These are phyloP conservation scores for Nidula microcarpa DNA, from an alignment of 768 basidiomycete genomes.

Conservation along the genomic window DNA sequence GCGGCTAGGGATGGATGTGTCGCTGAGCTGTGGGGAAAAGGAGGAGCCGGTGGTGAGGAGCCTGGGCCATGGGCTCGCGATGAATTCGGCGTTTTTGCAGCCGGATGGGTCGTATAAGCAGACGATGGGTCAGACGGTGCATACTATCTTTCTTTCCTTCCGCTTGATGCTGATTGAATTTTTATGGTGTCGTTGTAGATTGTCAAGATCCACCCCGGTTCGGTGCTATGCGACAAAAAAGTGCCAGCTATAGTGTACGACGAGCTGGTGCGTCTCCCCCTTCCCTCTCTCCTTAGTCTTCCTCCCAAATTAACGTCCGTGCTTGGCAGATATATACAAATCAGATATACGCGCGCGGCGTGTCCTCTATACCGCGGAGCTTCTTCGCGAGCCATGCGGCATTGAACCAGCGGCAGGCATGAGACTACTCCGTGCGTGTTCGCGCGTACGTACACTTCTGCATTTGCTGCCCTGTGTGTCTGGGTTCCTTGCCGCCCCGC, in stretches of 20 bases:
- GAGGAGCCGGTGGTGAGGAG: conserved; percentile 69
- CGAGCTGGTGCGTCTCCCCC: conserved; percentile 67
- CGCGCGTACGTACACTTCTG: neutral
- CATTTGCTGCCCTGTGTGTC: no score
- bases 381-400: conserved; percentile 32
- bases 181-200: conserved; percentile 28
- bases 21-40: conserved; percentile 54
- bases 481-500: no score
- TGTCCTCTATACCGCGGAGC: conserved; percentile 71
- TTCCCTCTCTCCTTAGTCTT: neutral
- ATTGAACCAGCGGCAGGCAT: conserved; percentile 27
- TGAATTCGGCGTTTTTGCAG: conserved; percentile 81
- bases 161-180: neutral
- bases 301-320: neutral
- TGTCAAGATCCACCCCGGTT: conserved; percentile 91
- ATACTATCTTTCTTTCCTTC: conserved; percentile 15
- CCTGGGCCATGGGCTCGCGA: conserved; percentile 72
- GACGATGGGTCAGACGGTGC: conserved; percentile 65
- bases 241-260: conserved; percentile 88
- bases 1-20: conserved; percentile 58
- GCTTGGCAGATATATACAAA: conserved; percentile 68
- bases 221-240: conserved; percentile 76
- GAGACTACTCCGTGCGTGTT: neutral
- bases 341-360: conserved; percentile 88
- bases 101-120: conserved; percentile 88